Evolutionary conservation across 164 flowering plant genomes (phyloP), one percentile per base, ranked within the genome.

Genomic region (Vitis rotundifolia): DNA sequence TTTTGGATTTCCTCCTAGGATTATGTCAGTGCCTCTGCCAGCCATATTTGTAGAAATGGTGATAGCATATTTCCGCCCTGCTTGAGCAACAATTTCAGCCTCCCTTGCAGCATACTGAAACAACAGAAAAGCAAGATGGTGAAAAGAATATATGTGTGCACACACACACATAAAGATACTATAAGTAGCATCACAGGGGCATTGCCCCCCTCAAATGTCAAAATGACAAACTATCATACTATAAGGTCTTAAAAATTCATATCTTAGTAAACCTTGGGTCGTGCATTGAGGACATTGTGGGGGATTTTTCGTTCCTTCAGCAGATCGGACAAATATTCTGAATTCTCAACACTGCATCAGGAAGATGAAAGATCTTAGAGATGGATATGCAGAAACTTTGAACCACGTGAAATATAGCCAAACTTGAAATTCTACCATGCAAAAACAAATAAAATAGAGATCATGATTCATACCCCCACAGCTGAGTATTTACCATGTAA

Each of bases 31-130:
- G 71, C 99, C 99, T 76, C 99, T 83, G 62, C 99, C 99, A 70
- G 99, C 98, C 99, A 96, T 96, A 77, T 96, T 96, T 22, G 99
- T 96, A 57, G 99, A 93, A 75, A 96, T 87, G 70, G 99, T 96
- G 44, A 96, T 91, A 72, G 97, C 97, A 84, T 77, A 68, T 79
- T 93, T 93, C 66, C 92, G 78, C 72, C 99, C 99, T 53, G 99
- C 99, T 78, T 96, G 98, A 57, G 98, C 97, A 71, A 96, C 84
- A 76, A 85, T 85, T 71, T 96, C 97, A 70, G 99, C 99, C 75
- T 96, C 99, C 73, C 92, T 91, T 28, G 93, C 95, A 59, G 97
- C 99, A 83, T 95, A 93, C 98, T 95, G 79, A 37, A 56, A 74
- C 19, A 63, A 59, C 55, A 54, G 22, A 52, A 12, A 76, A 63